Percentiles rank a stretch among this genome's conserved stretches.
Conservation (phyloP, 768 basidiomycete species). For the Cystobasidium ongulense region DNA sequence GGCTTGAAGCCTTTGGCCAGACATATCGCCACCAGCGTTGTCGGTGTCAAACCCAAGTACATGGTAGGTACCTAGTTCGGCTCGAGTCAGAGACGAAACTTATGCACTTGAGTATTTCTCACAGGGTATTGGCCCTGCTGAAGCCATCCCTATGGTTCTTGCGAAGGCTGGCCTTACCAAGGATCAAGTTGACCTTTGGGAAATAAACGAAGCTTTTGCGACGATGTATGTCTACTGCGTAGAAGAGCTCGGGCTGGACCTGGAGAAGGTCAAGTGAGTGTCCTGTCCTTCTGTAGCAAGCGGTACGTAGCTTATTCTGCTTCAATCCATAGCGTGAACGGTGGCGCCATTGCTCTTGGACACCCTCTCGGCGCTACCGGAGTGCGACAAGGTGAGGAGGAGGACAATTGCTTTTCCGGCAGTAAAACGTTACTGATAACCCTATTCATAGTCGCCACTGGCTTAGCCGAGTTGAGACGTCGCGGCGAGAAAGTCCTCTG, state of each 20-base stretch:
- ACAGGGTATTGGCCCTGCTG: conserved; percentile 55
- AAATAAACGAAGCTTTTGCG: conserved; percentile 89
- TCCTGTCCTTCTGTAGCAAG: not conserved
- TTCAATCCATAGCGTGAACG: conserved; percentile 56
- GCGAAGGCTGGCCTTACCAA: conserved; percentile 58
- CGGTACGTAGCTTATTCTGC: not conserved
- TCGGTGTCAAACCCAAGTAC: conserved; percentile 65
- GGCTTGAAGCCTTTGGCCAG: conserved; percentile 66
- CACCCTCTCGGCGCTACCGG: conserved; percentile 33
- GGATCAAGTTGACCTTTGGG: conserved; percentile 67
- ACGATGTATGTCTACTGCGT: conserved; percentile 47
- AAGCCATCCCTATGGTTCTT: conserved; percentile 68
- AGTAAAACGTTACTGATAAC: conserved; percentile 32
- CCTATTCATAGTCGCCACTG: conserved; percentile 67
- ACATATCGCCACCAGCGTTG: conserved; percentile 63
- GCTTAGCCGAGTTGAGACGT: conserved; percentile 52
- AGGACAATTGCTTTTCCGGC: not conserved
- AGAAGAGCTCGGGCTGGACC: conserved; percentile 28
- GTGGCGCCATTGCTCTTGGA: conserved; percentile 78
- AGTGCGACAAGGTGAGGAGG: conserved; percentile 16
- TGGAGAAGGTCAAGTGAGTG: conserved; percentile 31
- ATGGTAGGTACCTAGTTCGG: conserved; percentile 1
- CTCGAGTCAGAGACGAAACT: not conserved
- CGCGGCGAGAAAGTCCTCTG: conserved; percentile 53
- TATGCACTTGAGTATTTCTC: conserved; percentile 44